Base-by-base conservation (phyloP, 177 flowering plant genomes). In the Vitis hybrid region DNA sequence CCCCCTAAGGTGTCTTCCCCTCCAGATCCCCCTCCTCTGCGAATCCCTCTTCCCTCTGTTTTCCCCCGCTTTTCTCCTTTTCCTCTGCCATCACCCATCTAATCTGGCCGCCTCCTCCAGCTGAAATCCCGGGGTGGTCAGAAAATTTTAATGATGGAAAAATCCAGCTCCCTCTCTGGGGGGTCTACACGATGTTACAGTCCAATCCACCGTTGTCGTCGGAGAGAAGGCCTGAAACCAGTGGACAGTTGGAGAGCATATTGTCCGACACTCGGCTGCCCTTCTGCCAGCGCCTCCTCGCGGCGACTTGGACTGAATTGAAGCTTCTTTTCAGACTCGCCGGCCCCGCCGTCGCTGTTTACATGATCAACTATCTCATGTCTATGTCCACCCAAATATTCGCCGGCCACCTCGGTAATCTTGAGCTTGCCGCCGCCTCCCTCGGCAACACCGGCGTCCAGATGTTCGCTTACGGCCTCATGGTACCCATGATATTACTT, bases 361-460 rank as follows among this genome's bases (percentile, higher is more conserved):
- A 84, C 78, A 6, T 84, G 56, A 65, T 84, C 70, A 84, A 84
- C 77, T 66, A 70, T 50, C 13, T 69, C 74, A 84, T 78, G 81
- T 82, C 85, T 51, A 55, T 82, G 68, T 76, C 83, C 65, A 84
- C 81, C 10, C 76, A 69, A 15, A 72, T 79, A 70, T 77, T 77
- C 60, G 66, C 72, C 64, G 85, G 85, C 63, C 81, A 80, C 18
- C 81, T 84, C 17, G 85, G 85, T 12, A 82, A 79, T 40, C 81
- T 79, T n/a, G 73, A 82, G 66, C 85, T 82, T 27, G 85, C 85
- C 14, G 85, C 85, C 18, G 79, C 82, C 55, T 77, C 85, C 8
- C 79, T 82, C 11, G 85, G 85, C 27, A 82, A 82, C 68, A 77
- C 65, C 30, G 82, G 85, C 51, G 60, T 82, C 58, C 82, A 82